These are phyloP conservation scores for Linderina pennispora DNA, from an alignment of 192 early-diverging fungal species.

Conservation along the genomic window DNA sequence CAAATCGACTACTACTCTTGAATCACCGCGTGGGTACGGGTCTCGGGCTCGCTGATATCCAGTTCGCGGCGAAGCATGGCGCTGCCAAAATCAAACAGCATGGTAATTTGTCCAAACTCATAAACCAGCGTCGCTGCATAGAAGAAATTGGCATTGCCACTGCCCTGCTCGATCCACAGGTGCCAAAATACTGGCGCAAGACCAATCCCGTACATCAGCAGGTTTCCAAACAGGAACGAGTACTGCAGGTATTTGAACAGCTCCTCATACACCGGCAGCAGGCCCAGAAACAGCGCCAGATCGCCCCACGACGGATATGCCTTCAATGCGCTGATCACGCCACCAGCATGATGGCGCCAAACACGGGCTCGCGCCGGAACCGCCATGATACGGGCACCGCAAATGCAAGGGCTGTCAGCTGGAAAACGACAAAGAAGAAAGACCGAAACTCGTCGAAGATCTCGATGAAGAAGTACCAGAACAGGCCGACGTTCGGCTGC, in stretches of 20 bases:
- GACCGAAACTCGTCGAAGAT: constrained; percentile 98
- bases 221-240: constrained; percentile 61
- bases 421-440: constrained; percentile 93
- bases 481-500: constrained; percentile 93
- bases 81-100: constrained; percentile 80
- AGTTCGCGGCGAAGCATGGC: constrained; percentile 73
- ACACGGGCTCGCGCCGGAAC: constrained; percentile 71
- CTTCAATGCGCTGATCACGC: constrained; percentile 83
- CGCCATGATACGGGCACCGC: constrained; percentile 74
- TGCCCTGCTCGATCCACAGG: constrained; percentile 93
- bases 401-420: constrained; percentile 90
- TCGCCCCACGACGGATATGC: constrained; percentile 92
- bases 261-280: constrained; percentile 78
- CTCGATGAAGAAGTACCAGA: constrained; percentile 99
- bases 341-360: constrained; percentile 62
- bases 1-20: constrained; percentile 18
- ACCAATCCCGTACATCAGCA: constrained; percentile 68
- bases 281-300: constrained; percentile 68
- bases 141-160: constrained; percentile 97
- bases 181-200: constrained; percentile 90
- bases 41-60: constrained; percentile 55
- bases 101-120: constrained; percentile 75
- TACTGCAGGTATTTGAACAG: constrained; percentile 90
- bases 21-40: constrained; percentile 23
- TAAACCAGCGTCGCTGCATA: constrained; percentile 96